A percentile compares a stretch with the other conserved stretches of the same genome.
phyloP scores from a whole-genome alignment of 2,329 filamentous ascomycete species.

The Penicillium griseofulvum region DNA sequence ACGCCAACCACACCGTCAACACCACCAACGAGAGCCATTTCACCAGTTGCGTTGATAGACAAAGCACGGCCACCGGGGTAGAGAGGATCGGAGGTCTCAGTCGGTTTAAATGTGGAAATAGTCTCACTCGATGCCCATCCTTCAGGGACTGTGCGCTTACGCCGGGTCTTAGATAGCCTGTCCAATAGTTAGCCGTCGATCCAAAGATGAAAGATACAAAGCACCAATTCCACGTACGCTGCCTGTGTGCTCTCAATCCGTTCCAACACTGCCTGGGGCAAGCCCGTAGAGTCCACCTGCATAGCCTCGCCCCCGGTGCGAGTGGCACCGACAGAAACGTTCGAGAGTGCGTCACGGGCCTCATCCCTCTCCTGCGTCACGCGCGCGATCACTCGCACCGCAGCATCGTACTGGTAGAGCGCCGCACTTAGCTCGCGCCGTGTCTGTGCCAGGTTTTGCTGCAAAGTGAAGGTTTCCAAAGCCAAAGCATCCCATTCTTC shows the following conservation, averaged over 20 bases:
- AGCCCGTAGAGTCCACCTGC: conserved; percentile 79
- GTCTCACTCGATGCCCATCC: conserved; percentile 78
- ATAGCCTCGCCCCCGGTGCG: conserved; percentile 72
- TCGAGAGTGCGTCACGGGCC: conserved; percentile 82
- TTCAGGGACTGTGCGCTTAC: conserved; percentile 81
- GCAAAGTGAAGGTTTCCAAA: conserved; percentile 85
- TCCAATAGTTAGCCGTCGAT: conserved; percentile 22
- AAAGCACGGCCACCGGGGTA: conserved; percentile 60
- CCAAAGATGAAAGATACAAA: neutral
- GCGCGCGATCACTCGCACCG: conserved; percentile 89
- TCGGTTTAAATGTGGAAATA: conserved; percentile 60
- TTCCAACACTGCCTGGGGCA: conserved; percentile 68
- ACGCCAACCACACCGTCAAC: conserved; percentile 72
- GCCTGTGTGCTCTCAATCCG: conserved; percentile 79
- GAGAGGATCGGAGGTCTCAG: conserved; percentile 54
- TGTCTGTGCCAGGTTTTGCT: conserved; percentile 84
- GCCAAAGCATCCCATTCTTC: conserved; percentile 97
- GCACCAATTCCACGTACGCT: conserved; percentile 56
- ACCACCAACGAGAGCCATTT: conserved; percentile 71
- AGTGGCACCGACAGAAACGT: conserved; percentile 69
- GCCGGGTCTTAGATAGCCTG: conserved; percentile 81
- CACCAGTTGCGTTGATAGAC: conserved; percentile 58
- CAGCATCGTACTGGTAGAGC: conserved; percentile 95
- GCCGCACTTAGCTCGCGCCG: conserved; percentile 91
- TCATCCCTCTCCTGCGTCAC: conserved; percentile 90